Evolutionary conservation across 495 filamentous ascomycete species (phyloP).

Genomic region (Penicillium alfredii): DNA sequence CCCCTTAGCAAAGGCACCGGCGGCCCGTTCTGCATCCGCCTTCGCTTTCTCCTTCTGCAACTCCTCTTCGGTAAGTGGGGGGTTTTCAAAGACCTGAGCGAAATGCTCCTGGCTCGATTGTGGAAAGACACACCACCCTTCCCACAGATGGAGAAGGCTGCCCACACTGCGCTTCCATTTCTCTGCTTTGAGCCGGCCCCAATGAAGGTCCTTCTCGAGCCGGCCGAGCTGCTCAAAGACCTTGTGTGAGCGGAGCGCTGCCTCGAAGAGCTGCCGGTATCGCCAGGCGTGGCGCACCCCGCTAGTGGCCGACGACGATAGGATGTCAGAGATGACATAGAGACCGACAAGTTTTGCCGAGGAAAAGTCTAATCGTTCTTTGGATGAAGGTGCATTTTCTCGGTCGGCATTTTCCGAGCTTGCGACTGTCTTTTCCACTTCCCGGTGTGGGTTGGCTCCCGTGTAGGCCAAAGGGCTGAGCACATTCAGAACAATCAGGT

Average conservation of each 20-base stretch:
- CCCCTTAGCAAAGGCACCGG: slow-evolving; percentile 34
- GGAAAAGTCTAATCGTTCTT: slow-evolving; percentile 57
- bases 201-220: slow-evolving; percentile 67
- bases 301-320: slow-evolving; percentile 75
- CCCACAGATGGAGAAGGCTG: slow-evolving; percentile 71
- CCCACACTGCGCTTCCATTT: slow-evolving; percentile 86
- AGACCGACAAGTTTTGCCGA: slow-evolving; percentile 73
- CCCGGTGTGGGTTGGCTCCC: slow-evolving; percentile 51
- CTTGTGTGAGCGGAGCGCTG: slow-evolving; percentile 57
- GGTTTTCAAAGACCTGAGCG: slow-evolving; percentile 64
- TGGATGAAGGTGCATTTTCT: slow-evolving; percentile 20
- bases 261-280: slow-evolving; percentile 81
- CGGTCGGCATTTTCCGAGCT: slow-evolving; percentile 11
- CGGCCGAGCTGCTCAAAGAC: slow-evolving; percentile 79
- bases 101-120: slow-evolving; percentile 70
- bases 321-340: slow-evolving; percentile 82
- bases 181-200: slow-evolving; percentile 79
- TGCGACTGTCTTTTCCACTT: slow-evolving; percentile 31
- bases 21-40: slow-evolving; percentile 35
- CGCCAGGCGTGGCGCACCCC: slow-evolving; percentile 87
- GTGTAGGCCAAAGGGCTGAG: slow-evolving; percentile 60
- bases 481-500: slow-evolving; percentile 79
- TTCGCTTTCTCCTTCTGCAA: slow-evolving; percentile 47
- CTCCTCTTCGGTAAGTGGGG: slow-evolving; percentile 53
- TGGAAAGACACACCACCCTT: slow-evolving; percentile 83